Base-by-base conservation (phyloP, 116 monocot genomes). In the Cymodocea nodosa region DNA sequence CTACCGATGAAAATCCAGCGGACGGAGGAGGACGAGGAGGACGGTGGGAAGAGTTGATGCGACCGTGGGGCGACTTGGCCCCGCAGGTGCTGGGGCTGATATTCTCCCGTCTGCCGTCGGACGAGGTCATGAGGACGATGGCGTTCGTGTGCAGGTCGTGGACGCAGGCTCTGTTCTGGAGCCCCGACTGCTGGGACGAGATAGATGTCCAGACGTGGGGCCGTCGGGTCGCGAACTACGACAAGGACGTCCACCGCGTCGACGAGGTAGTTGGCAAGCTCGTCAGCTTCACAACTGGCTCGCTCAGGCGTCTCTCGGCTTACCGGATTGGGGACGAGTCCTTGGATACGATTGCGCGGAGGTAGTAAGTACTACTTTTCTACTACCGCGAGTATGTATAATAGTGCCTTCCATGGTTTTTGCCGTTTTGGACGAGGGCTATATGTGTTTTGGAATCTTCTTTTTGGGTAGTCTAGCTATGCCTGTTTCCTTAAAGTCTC, bases 61-160 rank as follows among this genome's bases (percentile, higher is more conserved):
- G 44, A 11, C 4, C 54, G 59, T 73, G 73, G 73, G 73, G 34
- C 19, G 66, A 60, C 7, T 6, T 73, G 16, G 35, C 51, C 51
- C 20, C 52, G 23, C 59, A 73, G 49, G 4, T 73, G 17, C 66
- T 73, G 57, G 65, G 35, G 3, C 35, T 19, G 56, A 67, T 73
- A 35, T 73, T 58, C 66, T n/a, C 15, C 30, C 30, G 60, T 11
- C 23, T 73, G 6, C 59, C 73, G 40, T 57, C 73, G 19, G 84
- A 88, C 63, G 71, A 68, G 69, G 14, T 81, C 67, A 49, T 67
- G 62, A 40, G 88, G 62, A 50, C 77, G 17, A 73, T 79, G 63
- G 77, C 88, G 11, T 82, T 84, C 70, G 88, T 88, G 57, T 88
- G 88, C 88, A 62, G 63, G 55, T 68, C 60, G 35, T 88, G 88